phyloP scores from a whole-genome alignment of 306 rosid genomes.

The Castanea sativa region DNA sequence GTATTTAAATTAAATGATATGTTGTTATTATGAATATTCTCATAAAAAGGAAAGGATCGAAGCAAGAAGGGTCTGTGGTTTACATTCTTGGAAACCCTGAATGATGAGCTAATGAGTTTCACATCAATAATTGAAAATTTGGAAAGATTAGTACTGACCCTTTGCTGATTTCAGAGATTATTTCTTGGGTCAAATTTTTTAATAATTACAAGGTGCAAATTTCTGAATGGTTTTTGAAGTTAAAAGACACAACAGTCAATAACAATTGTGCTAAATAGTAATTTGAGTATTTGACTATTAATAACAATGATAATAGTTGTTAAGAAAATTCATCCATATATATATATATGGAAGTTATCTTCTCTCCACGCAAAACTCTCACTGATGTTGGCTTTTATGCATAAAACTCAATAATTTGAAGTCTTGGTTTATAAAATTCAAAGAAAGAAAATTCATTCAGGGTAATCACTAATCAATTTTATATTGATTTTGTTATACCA shows the following conservation, averaged over 20 bases:
- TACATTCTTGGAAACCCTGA: not conserved
- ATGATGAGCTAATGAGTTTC: too few species aligned
- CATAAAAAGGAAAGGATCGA: not conserved
- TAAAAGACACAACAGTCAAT: not conserved
- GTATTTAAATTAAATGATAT: not conserved
- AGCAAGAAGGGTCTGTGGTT: not conserved
- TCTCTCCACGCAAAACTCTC: not conserved
- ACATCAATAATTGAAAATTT: not conserved
- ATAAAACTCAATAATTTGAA: not conserved
- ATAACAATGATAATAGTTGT: too few species aligned
- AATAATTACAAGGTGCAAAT: not conserved
- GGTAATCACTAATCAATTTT: not conserved
- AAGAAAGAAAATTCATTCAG: not conserved
- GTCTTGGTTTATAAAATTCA: not conserved
- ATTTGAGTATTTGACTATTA: not conserved
- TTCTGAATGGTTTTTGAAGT: not conserved
- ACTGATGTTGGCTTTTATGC: not conserved
- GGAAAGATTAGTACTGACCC: not conserved
- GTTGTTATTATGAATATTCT: not conserved
- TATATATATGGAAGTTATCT: too few species aligned
- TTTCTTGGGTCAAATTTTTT: not conserved
- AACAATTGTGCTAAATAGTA: not conserved
- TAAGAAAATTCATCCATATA: too few species aligned
- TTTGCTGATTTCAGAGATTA: too few species aligned
- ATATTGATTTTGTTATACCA: too few species aligned